Conservation (phyloP, 108 stramenopile species). For the Skeletonema menzelii region DNA sequence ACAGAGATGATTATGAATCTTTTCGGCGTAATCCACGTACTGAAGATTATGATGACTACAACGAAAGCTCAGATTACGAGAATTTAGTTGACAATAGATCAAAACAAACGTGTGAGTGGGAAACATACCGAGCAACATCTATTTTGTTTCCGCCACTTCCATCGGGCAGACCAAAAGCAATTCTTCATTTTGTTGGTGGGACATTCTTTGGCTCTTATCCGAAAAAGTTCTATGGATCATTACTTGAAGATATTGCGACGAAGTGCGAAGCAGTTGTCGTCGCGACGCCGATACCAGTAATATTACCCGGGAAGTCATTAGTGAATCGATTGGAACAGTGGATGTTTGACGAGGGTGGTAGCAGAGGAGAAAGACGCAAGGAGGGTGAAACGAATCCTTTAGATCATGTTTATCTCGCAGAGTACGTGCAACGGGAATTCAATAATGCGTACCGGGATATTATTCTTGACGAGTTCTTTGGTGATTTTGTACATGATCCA, state of each 20-base stretch:
- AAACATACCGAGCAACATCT: conserved; percentile 51
- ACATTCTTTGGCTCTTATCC: conserved; percentile 81
- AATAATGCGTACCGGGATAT: conserved; percentile 66
- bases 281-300: conserved; percentile 73
- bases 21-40: not conserved
- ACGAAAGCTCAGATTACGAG: conserved; percentile 6
- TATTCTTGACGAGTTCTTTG: conserved; percentile 77
- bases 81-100: conserved; percentile 5
- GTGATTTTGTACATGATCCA: conserved; percentile 25
- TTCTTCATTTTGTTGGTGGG: conserved; percentile 85
- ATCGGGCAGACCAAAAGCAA: conserved; percentile 51
- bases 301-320: conserved; percentile 44
- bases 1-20: conserved; percentile 2
- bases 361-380: not conserved
- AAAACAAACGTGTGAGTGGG: conserved; percentile 40
- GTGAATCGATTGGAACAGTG: conserved; percentile 28
- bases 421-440: conserved; percentile 54
- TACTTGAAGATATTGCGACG: conserved; percentile 62
- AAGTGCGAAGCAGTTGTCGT: conserved; percentile 67
- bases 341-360: conserved; percentile 28
- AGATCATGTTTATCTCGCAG: conserved; percentile 60
- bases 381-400: conserved; percentile 53
- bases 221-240: conserved; percentile 59
- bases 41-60: conserved; percentile 21
- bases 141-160: conserved; percentile 70